Evolutionary conservation across 2,329 filamentous ascomycete species (phyloP), one percentile per base, ranked within the genome.

Genomic region (Diaporthe citriasiana): DNA sequence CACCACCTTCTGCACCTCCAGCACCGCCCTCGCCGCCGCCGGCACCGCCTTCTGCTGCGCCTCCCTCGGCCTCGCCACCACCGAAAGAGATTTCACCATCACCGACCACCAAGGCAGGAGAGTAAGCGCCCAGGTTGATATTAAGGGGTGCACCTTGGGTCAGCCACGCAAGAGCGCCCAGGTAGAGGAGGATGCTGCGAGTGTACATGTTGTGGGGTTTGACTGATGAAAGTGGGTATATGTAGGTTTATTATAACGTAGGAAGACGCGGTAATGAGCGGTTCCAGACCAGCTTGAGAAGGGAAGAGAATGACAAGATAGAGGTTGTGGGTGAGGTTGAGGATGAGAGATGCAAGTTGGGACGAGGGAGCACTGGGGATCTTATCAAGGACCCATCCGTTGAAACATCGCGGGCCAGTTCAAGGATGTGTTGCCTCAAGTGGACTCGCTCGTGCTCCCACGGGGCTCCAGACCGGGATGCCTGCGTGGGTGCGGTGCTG

Each of bases 91-190:
- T 87, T 79, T 85, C 85, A 80, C 86, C 85, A 83, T 87, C 86
- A 85, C 86, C 86, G 81, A 87, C 85, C 81, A 87, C 86, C 82
- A 87, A 78, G 77, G 86, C 86, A 65, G 85, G 86, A 51, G 85
- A 87, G 78, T 87, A 87, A 42, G 86, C 85, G 68, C 85, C 86
- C 69, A 87, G 82, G 80, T 87, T 87, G 84, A 87, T 87, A 83
- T 87, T 87, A 60, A 87, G 84, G 40, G 85, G 85, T 57, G 85
- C 80, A 71, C 84, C 83, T 72, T 80, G 78, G 77, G 82, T 79
- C 33, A 77, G 71, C 74, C 69, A 59, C 57, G 72, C 72, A 40
- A 72, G 57, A 40, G 63, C 63, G 53, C 63, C 72, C 35, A 73
- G 72, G 66, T 51, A 59, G 38, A 71, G 42, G 17, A 73, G 66